Base-by-base conservation (phyloP, 202 grass and related monocot genomes). In the Sporobolus alterniflorus region DNA sequence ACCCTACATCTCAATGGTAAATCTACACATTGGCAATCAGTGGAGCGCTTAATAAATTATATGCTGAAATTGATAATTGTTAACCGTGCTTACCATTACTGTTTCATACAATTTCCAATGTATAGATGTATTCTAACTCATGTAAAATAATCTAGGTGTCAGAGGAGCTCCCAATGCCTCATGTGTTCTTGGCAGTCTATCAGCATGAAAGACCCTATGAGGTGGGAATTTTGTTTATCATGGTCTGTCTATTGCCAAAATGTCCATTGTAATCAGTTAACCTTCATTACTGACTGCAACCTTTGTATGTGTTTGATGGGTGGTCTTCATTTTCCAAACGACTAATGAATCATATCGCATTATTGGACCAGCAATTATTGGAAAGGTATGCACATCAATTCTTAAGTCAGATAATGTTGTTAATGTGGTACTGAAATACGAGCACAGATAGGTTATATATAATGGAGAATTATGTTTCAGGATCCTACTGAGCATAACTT, bases 401-500 rank as follows among this genome's bases (percentile, higher is more conserved):
- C 44, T 20, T n/a, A 67, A 20, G 28, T 29, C 42, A 39, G 46
- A 52, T 18, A 24, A 4, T 85, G 36, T 64, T 5, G 21, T 64
- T 73, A 11, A 17, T 18, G 36, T 18, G 1, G 24, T 28, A 11
- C 20, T 7, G 13, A 28, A 39, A 16, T 18, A 6, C 13, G 18
- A 41, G 21, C 14, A 20, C 17, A 31, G 1, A 1, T 28, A 20
- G 16, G 0, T 76, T 42, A 39, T 39, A 44, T 42, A 39, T 39
- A 44, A 61, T 24, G 16, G 21, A 71, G 46, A 13, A 16, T 78
- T 31, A 42, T 51, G 44, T 60, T 78, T 74, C 84, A 91, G 90
- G 92, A 95, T 71, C 90, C 95, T 25, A 95, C 86, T 14, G 71
- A 86, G 25, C 95, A 98, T 82, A 98, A 98, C 67, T 94, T 83